Evolutionary conservation across 2,329 filamentous ascomycete species (phyloP), one percentile per base, ranked within the genome.

Genomic region (Penicillium sp.): DNA sequence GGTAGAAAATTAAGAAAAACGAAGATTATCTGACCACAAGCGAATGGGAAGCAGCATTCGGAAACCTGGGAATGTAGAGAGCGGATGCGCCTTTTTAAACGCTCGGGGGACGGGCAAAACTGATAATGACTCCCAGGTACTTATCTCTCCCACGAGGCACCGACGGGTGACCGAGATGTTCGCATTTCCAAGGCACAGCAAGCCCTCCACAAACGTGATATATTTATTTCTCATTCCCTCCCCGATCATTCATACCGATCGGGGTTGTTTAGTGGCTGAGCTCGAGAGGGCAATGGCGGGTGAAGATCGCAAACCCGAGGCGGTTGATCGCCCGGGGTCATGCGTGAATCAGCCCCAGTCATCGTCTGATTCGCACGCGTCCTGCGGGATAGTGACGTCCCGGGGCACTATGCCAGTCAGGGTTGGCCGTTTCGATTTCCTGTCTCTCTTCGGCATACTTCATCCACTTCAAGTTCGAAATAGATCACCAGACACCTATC

Each of bases 401-500:
- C 28, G n/a, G 29, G 46, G 46, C 47, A 55, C 42, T 47, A 47
- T 38, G 29, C 39, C 39, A 42, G 39, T 42, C 39, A 42, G 39
- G 39, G 39, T 26, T 42, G 21, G 3, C 3, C 23, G 21, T 42
- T 45, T 39, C 23, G 43, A 21, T 42, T 33, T 47, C 33, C 43
- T 46, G 47, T 24, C 45, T 39, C 43, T 24, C 47, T 44, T 33
- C 23, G 31, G 31, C 16, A 31, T 49, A 42, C 28, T 48, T 42
- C 16, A 28, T 26, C 49, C 51, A 36, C 29, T 45, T 47, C 49
- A 29, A 24, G 18, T 34, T 18, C 28, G 15, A 23, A 24, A 34
- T 45, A 50, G 49, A 61, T 63, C 61, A 63, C 56, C 58, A 60
- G 59, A 63, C 59, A 58, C 56, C 59, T 59, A 63, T 63, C 54